Evolutionary conservation across 106 monocot species (phyloP).

Genomic region (Dendrobium chrysotoxum): DNA sequence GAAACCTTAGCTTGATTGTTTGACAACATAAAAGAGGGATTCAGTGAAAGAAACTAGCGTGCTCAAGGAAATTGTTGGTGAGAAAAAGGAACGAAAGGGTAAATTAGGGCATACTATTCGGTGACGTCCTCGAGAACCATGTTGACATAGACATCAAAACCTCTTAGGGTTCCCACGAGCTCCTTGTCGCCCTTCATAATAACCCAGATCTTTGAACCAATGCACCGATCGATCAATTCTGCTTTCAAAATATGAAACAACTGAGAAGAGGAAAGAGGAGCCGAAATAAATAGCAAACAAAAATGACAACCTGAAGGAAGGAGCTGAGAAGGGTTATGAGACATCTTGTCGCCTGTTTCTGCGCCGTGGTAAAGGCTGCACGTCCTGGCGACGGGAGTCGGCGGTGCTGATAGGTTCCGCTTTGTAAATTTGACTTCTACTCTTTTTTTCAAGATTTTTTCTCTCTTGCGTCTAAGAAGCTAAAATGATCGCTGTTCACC

Average conservation of each 20-base stretch:
- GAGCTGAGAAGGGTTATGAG: slow-evolving; percentile 55
- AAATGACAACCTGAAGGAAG: slow-evolving; percentile 42
- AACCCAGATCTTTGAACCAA: slow-evolving; percentile 99
- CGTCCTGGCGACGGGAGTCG: too few relatives aligned
- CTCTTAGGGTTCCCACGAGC: slow-evolving; percentile 91
- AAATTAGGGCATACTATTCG: slow-evolving; percentile 56
- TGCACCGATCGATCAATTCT: slow-evolving; percentile 98
- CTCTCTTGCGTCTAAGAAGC: too few relatives aligned
- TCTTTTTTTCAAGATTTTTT: too few relatives aligned
- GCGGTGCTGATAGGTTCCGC: too few relatives aligned
- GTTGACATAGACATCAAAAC: slow-evolving; percentile 98
- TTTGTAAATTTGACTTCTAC: too few relatives aligned
- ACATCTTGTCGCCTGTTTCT: slow-evolving; percentile 10
- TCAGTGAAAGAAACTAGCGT: neutral
- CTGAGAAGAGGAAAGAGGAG: neutral
- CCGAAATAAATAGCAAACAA: neutral
- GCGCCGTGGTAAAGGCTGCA: neutral
- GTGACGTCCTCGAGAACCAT: slow-evolving; percentile 99
- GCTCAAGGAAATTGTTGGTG: neutral
- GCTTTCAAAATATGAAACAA: neutral
- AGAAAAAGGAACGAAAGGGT: neutral
- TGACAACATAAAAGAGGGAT: too few relatives aligned
- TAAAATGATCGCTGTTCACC: too few relatives aligned
- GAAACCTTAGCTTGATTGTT: too few relatives aligned
- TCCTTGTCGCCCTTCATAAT: slow-evolving; percentile 99